Conservation (phyloP, 805 yeast genomes). For the Kodamaea jinghongensis region DNA sequence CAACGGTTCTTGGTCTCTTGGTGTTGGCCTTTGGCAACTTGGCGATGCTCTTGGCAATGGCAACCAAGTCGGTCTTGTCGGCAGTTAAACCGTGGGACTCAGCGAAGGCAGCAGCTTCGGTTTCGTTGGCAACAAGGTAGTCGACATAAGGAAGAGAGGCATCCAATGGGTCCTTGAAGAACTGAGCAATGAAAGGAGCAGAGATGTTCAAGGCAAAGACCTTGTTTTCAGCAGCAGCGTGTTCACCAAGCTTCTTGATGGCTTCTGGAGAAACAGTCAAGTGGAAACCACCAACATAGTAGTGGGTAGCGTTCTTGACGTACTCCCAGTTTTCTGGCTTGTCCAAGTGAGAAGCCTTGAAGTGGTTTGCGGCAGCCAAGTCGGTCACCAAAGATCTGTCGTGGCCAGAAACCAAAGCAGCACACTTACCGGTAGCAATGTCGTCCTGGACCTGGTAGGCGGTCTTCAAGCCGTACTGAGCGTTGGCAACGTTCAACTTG, state of each 20-base stretch:
- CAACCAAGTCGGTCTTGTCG: constrained; percentile 56
- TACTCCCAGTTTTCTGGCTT: constrained; percentile 85
- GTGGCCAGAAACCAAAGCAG: constrained; percentile 84
- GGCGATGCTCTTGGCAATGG: constrained; percentile 82
- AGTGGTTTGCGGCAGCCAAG: constrained; percentile 96
- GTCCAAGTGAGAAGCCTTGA: constrained; percentile 83
- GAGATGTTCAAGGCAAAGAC: constrained; percentile 81
- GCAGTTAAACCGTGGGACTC: constrained; percentile 67
- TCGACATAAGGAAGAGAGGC: constrained; percentile 82
- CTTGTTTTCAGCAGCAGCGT: constrained; percentile 82
- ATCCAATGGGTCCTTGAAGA: constrained; percentile 90
- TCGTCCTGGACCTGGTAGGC: constrained; percentile 77
- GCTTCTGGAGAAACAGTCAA: constrained; percentile 97
- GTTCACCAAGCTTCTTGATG: constrained; percentile 82
- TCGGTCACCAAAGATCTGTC: constrained; percentile 95
- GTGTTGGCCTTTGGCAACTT: constrained; percentile 70
- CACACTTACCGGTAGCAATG: constrained; percentile 94
- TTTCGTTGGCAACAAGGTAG: constrained; percentile 89
- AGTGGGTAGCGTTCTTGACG: constrained; percentile 77
- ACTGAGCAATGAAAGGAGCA: constrained; percentile 95
- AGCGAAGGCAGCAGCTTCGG: constrained; percentile 94
- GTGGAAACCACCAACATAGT: constrained; percentile 98
- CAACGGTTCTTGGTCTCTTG: constrained; percentile 73
- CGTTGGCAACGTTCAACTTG: constrained; percentile 77
- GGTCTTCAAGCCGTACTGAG: constrained; percentile 82